Evolutionary conservation across 2,329 filamentous ascomycete species (phyloP).

Genomic region (Diplodia scrobiculata): DNA sequence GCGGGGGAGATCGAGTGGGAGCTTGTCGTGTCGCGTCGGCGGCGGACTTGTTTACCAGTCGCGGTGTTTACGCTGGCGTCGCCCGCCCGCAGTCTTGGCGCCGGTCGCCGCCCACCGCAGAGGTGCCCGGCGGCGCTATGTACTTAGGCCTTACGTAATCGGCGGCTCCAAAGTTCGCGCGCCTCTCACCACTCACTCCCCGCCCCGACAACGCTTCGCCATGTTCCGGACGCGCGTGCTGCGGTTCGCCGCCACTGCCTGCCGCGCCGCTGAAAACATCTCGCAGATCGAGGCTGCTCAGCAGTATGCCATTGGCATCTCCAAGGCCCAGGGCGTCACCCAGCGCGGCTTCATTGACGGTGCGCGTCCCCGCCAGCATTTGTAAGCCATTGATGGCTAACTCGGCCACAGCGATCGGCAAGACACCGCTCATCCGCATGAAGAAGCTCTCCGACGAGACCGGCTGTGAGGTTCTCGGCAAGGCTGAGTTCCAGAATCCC

Average conservation of each 20-base stretch:
- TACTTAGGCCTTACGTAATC: conserved; percentile 23
- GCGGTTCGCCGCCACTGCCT: conserved; percentile 66
- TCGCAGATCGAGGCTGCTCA: conserved; percentile 54
- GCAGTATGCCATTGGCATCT: conserved; percentile 69
- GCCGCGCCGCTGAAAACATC: conserved; percentile 51
- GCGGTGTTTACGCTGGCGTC: conserved; percentile 3
- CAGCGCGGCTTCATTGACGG: conserved; percentile 76
- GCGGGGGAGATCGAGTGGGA: conserved; percentile 22
- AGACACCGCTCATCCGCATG: conserved; percentile 89
- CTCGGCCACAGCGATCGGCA: conserved; percentile 77
- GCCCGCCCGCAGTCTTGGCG: not conserved
- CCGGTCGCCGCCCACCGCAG: not conserved
- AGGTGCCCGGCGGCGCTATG: not conserved
- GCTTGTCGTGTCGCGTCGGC: conserved; percentile 30
- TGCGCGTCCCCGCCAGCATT: conserved; percentile 48
- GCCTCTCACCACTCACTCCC: not conserved
- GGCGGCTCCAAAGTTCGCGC: conserved; percentile 27
- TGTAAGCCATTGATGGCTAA: conserved; percentile 27
- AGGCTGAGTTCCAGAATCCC: conserved; percentile 98
- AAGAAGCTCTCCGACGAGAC: conserved; percentile 87
- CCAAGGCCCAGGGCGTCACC: conserved; percentile 76
- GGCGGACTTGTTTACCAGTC: conserved; percentile 26
- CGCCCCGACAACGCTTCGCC: conserved; percentile 30
- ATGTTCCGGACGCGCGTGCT: conserved; percentile 73
- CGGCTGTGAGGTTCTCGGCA: conserved; percentile 90